phyloP scores from a whole-genome alignment of 257 asterid genomes.

The Echium plantagineum region DNA sequence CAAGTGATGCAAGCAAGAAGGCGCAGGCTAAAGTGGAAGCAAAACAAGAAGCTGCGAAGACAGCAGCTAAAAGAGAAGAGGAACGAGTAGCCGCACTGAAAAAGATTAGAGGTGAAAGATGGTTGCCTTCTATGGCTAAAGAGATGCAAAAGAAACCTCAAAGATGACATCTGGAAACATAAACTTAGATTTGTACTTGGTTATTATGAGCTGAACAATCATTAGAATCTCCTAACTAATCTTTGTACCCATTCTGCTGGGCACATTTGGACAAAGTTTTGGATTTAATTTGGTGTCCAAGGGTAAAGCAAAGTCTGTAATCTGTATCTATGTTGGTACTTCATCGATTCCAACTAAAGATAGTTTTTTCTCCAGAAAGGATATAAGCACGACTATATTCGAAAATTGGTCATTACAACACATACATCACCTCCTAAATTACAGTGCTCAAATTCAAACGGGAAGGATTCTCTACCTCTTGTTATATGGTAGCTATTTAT shows the following conservation, averaged over 20 bases:
- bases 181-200: background rate
- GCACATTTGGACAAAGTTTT: background rate
- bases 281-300: background rate
- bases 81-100: constrained; percentile 59
- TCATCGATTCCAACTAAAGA: too few species aligned
- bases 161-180: constrained; percentile 1
- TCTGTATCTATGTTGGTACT: too few species aligned
- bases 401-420: too few species aligned
- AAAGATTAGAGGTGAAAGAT: constrained; percentile 64
- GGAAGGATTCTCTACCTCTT: too few species aligned
- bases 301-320: too few species aligned
- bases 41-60: constrained; percentile 50
- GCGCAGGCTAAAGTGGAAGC: constrained; percentile 54
- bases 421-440: too few species aligned
- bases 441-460: too few species aligned
- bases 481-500: too few species aligned
- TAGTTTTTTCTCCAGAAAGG: too few species aligned
- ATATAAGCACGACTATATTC: too few species aligned
- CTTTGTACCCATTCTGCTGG: background rate
- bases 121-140: constrained; percentile 70
- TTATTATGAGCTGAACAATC: background rate
- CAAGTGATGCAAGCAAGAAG: constrained; percentile 39
- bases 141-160: constrained; percentile 22
- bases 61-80: constrained; percentile 62
- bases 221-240: background rate